These are phyloP conservation scores for Parietaria judaica DNA, from an alignment of 306 rosid genomes.

Conservation along the genomic window DNA sequence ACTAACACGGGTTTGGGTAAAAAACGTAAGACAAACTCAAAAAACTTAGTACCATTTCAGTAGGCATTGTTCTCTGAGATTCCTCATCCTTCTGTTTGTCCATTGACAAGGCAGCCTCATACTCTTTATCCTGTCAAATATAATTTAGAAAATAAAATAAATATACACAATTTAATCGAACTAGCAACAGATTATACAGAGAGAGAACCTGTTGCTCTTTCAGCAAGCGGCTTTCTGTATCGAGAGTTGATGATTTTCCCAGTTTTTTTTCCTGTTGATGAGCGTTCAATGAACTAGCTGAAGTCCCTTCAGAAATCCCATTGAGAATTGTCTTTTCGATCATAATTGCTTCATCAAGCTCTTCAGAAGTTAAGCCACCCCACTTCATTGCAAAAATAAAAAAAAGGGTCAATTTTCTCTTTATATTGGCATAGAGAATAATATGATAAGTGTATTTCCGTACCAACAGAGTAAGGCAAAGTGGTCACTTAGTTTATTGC, in stretches of 20 bases:
- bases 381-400: slow-evolving; percentile 44
- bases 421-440: no score
- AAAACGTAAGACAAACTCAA: background rate
- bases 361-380: slow-evolving; percentile 60
- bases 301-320: slow-evolving; percentile 21
- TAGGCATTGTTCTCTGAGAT: slow-evolving; percentile 21
- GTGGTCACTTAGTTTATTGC: no score
- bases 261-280: slow-evolving; percentile 30
- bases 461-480: no score
- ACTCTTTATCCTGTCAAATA: slow-evolving; percentile 50
- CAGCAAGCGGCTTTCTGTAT: slow-evolving; percentile 29
- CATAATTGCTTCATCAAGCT: slow-evolving; percentile 60
- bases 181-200: slow-evolving; percentile 6
- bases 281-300: slow-evolving; percentile 21
- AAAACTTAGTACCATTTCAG: slow-evolving; percentile 26
- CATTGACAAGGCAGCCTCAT: slow-evolving; percentile 36
- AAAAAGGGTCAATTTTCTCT: slow-evolving; percentile 4
- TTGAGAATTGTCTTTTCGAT: slow-evolving; percentile 57
- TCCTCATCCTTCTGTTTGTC: slow-evolving; percentile 45
- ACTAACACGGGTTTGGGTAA: no score
- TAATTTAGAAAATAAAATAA: slow-evolving; percentile 1
- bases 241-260: slow-evolving; percentile 28
- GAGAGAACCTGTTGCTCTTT: slow-evolving; percentile 60
- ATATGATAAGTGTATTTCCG: no score
- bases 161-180: background rate